phyloP scores from a whole-genome alignment of 129 eudicot genomes.

The Deinandra increscens region DNA sequence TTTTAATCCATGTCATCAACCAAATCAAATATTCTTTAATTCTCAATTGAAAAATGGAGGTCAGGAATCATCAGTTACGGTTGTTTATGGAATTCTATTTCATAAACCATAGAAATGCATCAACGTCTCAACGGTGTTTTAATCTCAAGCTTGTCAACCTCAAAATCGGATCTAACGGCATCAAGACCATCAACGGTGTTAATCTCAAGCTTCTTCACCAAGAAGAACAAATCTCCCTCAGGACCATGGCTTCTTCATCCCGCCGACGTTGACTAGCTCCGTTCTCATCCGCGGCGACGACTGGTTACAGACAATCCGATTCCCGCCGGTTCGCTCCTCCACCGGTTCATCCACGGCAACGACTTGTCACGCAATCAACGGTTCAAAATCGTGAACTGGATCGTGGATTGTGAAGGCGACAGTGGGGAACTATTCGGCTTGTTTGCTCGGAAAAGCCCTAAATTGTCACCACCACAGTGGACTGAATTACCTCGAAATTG shows the following conservation, averaged over 20 bases:
- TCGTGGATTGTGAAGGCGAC: conserved; percentile 87
- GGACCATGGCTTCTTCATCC: conserved; percentile 63
- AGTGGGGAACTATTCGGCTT: too few relatives aligned
- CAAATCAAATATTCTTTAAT: too few relatives aligned
- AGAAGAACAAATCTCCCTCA: conserved; percentile 55
- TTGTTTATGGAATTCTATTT: too few relatives aligned
- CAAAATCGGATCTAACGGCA: too few relatives aligned
- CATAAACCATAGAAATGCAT: too few relatives aligned
- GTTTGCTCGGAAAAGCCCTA: too few relatives aligned
- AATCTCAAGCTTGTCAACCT: too few relatives aligned
- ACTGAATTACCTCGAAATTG: conserved; percentile 68
- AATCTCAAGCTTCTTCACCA: conserved; percentile 64
- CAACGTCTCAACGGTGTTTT: too few relatives aligned
- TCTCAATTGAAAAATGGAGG: too few relatives aligned
- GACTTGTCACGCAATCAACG: conserved; percentile 62
- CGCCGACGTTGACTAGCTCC: conserved; percentile 85
- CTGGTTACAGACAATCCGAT: conserved; percentile 65
- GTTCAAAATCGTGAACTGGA: conserved; percentile 77
- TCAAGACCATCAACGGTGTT: too few relatives aligned
- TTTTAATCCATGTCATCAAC: too few relatives aligned
- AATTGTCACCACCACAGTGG: conserved; percentile 66
- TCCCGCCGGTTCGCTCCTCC: conserved; percentile 46
- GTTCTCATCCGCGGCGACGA: conserved; percentile 60
- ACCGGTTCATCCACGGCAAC: conserved; percentile 70
- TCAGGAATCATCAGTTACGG: too few relatives aligned